Percentiles rank a stretch among this genome's conserved stretches.
These are phyloP conservation scores for Quercus glauca DNA, from an alignment of 306 rosid species.

Conservation along the genomic window DNA sequence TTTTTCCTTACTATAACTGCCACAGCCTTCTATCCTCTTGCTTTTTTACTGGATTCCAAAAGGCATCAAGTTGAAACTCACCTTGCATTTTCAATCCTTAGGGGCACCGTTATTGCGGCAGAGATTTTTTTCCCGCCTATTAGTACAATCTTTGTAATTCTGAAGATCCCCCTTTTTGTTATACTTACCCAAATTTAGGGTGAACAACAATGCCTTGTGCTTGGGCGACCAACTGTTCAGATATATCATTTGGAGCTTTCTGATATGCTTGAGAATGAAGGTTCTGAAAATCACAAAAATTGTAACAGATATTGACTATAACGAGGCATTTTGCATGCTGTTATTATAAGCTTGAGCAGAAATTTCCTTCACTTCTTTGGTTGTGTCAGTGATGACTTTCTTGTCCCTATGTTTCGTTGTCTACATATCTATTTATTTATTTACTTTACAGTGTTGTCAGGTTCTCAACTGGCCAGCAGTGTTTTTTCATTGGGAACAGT, in stretches of 20 bases:
- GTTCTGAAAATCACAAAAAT: background rate
- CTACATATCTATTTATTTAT: background rate
- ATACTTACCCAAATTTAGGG: no score
- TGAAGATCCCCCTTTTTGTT: no score
- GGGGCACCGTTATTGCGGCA: no score
- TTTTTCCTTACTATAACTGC: no score
- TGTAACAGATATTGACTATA: background rate
- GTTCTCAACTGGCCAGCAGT: constrained; percentile 66
- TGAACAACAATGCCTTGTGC: background rate
- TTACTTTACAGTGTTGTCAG: constrained; percentile 55
- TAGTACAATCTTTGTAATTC: no score
- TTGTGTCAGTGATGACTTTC: background rate
- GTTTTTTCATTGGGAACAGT: constrained; percentile 80
- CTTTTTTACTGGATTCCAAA: no score
- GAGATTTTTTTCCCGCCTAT: no score
- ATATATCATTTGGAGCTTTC: background rate
- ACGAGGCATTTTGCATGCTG: background rate
- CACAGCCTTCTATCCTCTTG: no score
- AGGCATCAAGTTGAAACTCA: no score
- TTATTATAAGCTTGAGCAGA: background rate
- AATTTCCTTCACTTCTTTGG: background rate
- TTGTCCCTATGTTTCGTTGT: constrained; percentile 12
- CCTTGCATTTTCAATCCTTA: no score
- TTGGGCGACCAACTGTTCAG: background rate
- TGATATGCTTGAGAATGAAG: background rate